Evolutionary conservation across 345 rosid species (phyloP).

Genomic region (Linum usitatissimum): DNA sequence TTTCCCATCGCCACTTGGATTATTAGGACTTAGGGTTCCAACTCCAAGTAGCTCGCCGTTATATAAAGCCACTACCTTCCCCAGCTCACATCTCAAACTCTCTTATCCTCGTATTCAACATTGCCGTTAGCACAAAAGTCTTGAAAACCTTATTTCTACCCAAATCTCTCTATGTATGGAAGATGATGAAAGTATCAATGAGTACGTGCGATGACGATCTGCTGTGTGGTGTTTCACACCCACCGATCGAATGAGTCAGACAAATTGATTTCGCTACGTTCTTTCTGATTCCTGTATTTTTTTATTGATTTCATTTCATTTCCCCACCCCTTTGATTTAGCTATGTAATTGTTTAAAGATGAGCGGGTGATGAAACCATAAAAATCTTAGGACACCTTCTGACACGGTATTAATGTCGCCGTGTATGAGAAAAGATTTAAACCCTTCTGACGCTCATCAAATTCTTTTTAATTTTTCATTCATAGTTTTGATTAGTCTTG

Average conservation of each 20-base stretch:
- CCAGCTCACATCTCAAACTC: no score
- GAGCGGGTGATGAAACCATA: not conserved
- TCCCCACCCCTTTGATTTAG: not conserved
- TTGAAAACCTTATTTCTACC: no score
- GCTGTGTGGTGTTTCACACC: no score
- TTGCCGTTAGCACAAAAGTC: no score
- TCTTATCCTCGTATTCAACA: no score
- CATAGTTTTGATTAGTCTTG: no score
- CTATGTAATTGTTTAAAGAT: not conserved
- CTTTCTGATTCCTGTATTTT: not conserved
- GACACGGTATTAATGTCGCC: not conserved
- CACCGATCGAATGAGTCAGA: not conserved
- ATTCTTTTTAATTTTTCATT: not conserved
- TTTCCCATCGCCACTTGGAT: no score
- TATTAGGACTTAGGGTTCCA: no score
- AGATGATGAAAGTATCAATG: not conserved
- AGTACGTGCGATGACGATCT: not conserved
- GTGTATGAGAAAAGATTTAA: not conserved
- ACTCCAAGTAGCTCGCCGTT: no score
- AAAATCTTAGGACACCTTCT: slow-evolving; percentile 1
- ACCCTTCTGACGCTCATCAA: not conserved
- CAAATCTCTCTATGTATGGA: not conserved
- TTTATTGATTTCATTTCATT: no score
- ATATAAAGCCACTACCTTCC: no score
- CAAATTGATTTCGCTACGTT: not conserved